Base-by-base conservation (phyloP, 1,284 basidiomycete genomes). In the Fomitopsis schrenkii region DNA sequence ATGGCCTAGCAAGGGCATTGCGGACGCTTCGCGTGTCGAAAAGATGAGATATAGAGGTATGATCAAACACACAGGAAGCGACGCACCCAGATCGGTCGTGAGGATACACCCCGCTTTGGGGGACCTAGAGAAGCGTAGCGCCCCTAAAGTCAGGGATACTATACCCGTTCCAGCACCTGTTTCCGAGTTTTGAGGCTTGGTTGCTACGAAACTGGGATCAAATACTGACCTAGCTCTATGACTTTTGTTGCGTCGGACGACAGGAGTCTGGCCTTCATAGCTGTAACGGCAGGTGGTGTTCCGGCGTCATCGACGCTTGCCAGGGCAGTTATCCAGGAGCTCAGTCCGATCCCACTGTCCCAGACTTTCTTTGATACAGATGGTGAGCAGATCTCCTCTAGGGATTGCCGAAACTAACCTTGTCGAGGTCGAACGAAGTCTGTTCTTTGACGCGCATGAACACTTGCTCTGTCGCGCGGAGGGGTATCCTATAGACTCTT, bases 361-460 rank as follows among this genome's bases (percentile, higher is more conserved):
- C 93, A 95, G 57, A 95, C 83, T 92, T 95, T 95, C 93, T 95
- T 76, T 40, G 5, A 3, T 8, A 40, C 3, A 15, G 6, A 15
- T 14, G 38, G 12, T 40, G 12, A 40, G 38, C 38, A 40, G 30
- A 8, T 33, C 46, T 22, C 8, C 8, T 14, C 36, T 10, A 12
- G 5, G 14, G 33, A 46, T 4, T 48, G 28, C 44, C n/a, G 22
- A 55, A 22, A 57, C 67, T 59, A 65, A 93, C 94, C 84, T 95
- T 95, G 78, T 95, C 93, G 6, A 96, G 79, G 71, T 94, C 93
- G 71, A 93, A 95, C 2, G 89, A 90, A 0, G 90, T 94, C 70
- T 92, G 89, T 70, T 96, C 94, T 9, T 77, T 79, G 40, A 95
- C 78, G 35, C 71, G 78, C 62, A 94, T 68, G 62, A 71, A 62